Evolutionary conservation across 1,284 basidiomycete genomes (phyloP).

Genomic region (Anthracocystis walkeri): DNA sequence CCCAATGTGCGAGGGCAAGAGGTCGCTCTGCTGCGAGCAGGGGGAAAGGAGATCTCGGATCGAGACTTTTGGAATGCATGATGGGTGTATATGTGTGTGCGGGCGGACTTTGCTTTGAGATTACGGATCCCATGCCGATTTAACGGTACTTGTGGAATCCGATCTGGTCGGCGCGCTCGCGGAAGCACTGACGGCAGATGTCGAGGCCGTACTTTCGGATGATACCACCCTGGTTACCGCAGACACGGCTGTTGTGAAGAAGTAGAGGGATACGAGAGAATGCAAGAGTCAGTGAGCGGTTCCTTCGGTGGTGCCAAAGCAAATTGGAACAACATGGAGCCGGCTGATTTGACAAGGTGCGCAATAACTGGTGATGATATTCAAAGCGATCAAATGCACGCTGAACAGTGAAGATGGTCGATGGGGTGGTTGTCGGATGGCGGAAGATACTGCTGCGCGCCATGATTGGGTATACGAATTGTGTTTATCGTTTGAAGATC

Average conservation of each 20-base stretch:
- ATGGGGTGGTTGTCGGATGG: not conserved
- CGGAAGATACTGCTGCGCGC: no score
- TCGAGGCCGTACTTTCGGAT: constrained; percentile 69
- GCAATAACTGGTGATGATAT: not conserved
- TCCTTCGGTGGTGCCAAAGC: not conserved
- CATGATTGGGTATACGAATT: not conserved
- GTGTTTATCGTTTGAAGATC: not conserved
- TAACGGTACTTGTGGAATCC: constrained; percentile 66
- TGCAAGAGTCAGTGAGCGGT: constrained; percentile 14
- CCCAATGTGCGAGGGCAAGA: constrained; percentile 13
- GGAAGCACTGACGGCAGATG: constrained; percentile 70
- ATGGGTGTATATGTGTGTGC: not conserved
- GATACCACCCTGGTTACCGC: constrained; percentile 68
- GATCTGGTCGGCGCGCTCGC: constrained; percentile 68
- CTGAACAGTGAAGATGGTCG: no score
- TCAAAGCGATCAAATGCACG: no score
- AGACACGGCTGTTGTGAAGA: constrained; percentile 63
- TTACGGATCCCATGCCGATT: constrained; percentile 8
- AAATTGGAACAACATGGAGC: not conserved
- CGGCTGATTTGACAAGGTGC: not conserved
- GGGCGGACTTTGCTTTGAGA: constrained; percentile 10
- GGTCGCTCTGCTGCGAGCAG: constrained; percentile 25
- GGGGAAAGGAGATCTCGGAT: constrained; percentile 19
- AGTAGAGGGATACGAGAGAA: not conserved
- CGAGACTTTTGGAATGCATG: constrained; percentile 45